Base-by-base conservation (phyloP, 2,329 filamentous ascomycete species). In the Cercospora sojina region DNA sequence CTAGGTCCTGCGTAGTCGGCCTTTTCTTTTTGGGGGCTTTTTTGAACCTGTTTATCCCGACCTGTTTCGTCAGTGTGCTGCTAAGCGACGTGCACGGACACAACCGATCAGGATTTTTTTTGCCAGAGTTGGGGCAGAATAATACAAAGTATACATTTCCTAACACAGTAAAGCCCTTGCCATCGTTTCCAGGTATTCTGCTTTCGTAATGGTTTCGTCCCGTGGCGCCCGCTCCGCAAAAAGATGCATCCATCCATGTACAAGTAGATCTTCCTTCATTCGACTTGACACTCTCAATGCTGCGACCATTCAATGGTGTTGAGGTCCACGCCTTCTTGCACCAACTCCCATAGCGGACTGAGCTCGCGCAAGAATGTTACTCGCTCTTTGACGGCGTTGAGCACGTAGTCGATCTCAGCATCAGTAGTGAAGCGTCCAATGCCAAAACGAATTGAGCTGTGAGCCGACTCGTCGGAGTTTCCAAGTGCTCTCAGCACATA, bases 251-350 rank as follows among this genome's bases (percentile, higher is more conserved):
- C 20, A 31, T 31, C 25, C 51, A 18, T n/a, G 51, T 56, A 10
- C 16, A 31, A 56, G 29, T 56, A 56, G 25, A 29, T 31, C 51
- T 4, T 31, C 23, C 51, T 25, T 56, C 35, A 56, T 56, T 29
- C 25, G 2, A 3, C 10, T 18, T 1, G 3, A n/a, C 6, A n/a
- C 6, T 12, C 27, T 86, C 83, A 98, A 80, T 99, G 95, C 83
- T 97, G 93, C 78, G 91, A 96, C 95, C 95, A 99, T 81, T 99
- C 90, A 75, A 99, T 99, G 51, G 92, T 97, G 80, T 96, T 91
- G 72, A 99, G 82, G 77, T 97, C 95, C 70, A 99, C 87, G 16
- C 95, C 95, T 79, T 99, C 95, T 81, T 99, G 95, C 12, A 99
- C 95, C 71, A 99, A 82, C 81, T 99, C 95, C 95, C 95, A 99